Evolutionary conservation across 768 basidiomycete genomes (phyloP).

Genomic region (Collybia sordida): DNA sequence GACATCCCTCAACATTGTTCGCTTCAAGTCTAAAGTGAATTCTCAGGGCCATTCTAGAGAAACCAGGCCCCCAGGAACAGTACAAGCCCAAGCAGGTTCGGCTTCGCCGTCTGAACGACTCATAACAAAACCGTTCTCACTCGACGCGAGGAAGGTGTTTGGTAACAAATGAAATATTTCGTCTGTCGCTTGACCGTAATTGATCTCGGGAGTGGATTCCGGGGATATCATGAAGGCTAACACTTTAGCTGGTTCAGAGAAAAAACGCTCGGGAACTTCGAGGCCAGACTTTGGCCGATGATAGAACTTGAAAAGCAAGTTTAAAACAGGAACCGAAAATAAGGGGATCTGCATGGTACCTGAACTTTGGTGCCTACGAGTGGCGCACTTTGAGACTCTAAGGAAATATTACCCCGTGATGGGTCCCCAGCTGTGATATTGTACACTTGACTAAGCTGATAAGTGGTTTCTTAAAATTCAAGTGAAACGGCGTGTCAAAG

Average conservation of each 20-base stretch:
- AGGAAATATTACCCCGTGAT: slow-evolving; percentile 62
- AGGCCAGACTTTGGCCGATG: slow-evolving; percentile 28
- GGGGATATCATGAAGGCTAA: slow-evolving; percentile 16
- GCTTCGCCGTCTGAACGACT: slow-evolving; percentile 17
- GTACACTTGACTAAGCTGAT: slow-evolving; percentile 46
- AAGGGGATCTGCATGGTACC: slow-evolving; percentile 20
- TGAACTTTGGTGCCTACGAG: slow-evolving; percentile 48
- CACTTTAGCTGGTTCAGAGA: slow-evolving; percentile 1
- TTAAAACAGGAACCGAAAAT: slow-evolving; percentile 1
- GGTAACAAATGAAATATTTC: slow-evolving; percentile 16
- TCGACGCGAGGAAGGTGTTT: slow-evolving; percentile 43
- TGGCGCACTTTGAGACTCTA: slow-evolving; percentile 55
- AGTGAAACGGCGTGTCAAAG: neutral
- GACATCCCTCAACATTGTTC: no score
- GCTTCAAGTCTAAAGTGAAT: no score
- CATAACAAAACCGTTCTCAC: slow-evolving; percentile 55
- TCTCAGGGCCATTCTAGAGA: slow-evolving; percentile 19
- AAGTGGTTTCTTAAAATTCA: neutral
- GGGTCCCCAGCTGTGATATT: slow-evolving; percentile 72
- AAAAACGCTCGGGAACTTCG: slow-evolving; percentile 6
- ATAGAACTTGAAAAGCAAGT: slow-evolving; percentile 34
- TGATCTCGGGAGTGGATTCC: slow-evolving; percentile 14
- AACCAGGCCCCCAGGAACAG: slow-evolving; percentile 32
- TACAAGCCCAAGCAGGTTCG: slow-evolving; percentile 40
- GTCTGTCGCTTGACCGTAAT: slow-evolving; percentile 1